Evolutionary conservation across 768 basidiomycete genomes (phyloP), one percentile per base, ranked within the genome.

Genomic region (Pholiota molesta): DNA sequence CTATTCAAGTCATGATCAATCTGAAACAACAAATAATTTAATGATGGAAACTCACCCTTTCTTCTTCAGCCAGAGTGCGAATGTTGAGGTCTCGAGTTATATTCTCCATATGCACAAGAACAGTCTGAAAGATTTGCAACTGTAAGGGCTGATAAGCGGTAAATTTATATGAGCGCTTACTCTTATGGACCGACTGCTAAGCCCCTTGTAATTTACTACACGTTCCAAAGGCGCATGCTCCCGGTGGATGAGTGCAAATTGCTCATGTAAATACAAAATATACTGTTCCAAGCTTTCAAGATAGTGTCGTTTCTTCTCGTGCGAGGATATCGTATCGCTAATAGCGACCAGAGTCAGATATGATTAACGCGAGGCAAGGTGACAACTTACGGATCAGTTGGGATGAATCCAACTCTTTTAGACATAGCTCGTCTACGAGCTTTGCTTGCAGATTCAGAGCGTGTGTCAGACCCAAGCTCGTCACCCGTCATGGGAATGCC

Each of bases 281-380:
- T 91, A 92, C 61, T 88, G 83, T 65, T 92, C 90, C 7, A 92
- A 73, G 65, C 87, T 89, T 66, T 89, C 88, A 23, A 91, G 79
- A 67, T 91, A 91, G 66, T 87, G 81, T 2, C 90, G 76, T 66
- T 91, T 91, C 68, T 91, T 91, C 68, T 91, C 90, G 66, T 92
- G 90, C 6, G 89, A 90, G 2, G 90, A 87, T 59, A 92, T 90
- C n/a, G 80, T 80, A 55, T 91, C 90, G 1, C 88, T 89, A 61
- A 47, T 35, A 29, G 59, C 37, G 11, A 10, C 60, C 45, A 55
- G 60, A 57, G 37, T 33, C 59, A 42, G 35, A 55, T 51, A n/a
- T 14, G 16, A 13, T 5, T 19, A 23, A 13, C 19, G 62, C 53
- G 62, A 26, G 52, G 44, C 19, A 7, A 28, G 47, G 28, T 49